A percentile compares a stretch with the other conserved stretches of the same genome.
phyloP scores from a whole-genome alignment of 2,329 filamentous ascomycete genomes.

The Pseudocercospora vitis region DNA sequence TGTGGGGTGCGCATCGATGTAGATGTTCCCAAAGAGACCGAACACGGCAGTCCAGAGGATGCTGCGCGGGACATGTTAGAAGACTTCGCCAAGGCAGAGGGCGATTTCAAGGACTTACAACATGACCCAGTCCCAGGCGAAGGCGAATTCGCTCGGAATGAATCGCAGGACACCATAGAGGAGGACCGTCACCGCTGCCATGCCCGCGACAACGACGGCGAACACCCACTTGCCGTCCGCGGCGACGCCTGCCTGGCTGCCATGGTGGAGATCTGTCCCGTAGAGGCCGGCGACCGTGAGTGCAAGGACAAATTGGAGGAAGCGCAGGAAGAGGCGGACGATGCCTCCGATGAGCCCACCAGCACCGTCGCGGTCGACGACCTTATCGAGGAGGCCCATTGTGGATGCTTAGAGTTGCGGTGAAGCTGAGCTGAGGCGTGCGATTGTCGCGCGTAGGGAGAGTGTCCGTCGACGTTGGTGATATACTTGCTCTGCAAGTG shows the following conservation, averaged over 20 bases:
- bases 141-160: constrained; percentile 43
- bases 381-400: constrained; percentile 32
- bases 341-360: constrained; percentile 45
- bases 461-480: constrained; percentile 4
- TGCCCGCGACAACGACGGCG: constrained; percentile 67
- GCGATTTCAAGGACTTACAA: constrained; percentile 47
- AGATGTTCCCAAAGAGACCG: constrained; percentile 80
- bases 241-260: constrained; percentile 52
- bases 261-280: constrained; percentile 63
- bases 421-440: not conserved
- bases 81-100: not conserved
- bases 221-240: constrained; percentile 74
- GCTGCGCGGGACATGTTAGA: constrained; percentile 25
- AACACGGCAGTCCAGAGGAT: constrained; percentile 80
- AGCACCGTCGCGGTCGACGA: constrained; percentile 26
- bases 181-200: constrained; percentile 61
- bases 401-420: constrained; percentile 7
- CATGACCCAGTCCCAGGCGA: constrained; percentile 68
- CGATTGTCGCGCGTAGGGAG: not conserved
- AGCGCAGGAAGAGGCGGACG: constrained; percentile 63
- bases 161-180: constrained; percentile 67
- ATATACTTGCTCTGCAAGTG: not conserved
- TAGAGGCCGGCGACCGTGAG: constrained; percentile 79
- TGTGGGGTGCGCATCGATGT: constrained; percentile 64
- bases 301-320: constrained; percentile 74